Base-by-base conservation (phyloP, 495 filamentous ascomycete species). In the Chaetomium fimeti region DNA sequence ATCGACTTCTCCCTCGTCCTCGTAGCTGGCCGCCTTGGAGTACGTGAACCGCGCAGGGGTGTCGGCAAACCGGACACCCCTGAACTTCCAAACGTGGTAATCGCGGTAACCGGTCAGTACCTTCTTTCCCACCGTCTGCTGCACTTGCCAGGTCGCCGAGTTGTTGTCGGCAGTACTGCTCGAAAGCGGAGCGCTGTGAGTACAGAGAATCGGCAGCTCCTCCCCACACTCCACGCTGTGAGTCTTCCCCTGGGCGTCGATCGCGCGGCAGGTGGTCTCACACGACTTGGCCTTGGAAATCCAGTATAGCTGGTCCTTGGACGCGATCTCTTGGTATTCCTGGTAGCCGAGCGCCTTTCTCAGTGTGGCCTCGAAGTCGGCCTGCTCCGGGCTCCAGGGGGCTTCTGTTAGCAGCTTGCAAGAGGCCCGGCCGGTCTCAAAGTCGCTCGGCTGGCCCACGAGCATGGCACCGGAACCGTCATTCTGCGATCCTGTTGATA, bases 11-110 rank as follows among this genome's bases (percentile, higher is more conserved):
- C 63, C 60, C 2, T 24, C 29, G 45, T 59, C 59, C 27, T 67
- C 61, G 52, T 71, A 69, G 66, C 57, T 60, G 24, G 67, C 60
- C 6, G 71, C 66, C 6, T 68, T 53, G 2, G 72, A 71, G 63
- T 74, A 73, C 18, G 70, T 68, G 48, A 81, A 78, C 22, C 78
- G 69, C 55, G 59, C 69, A 0, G 79, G 73, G 38, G 71, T 62
- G n/a, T 69, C 57, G 15, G 79, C 78, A 65, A 71, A 81, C 40
- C 78, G 72, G 36, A 81, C 57, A 16, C 79, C 79, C 6, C 74
- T 65, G 69, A 80, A 81, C 25, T 74, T 76, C 64, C 73, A 78
- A 7, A 69, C 71, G 60, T 74, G 72, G 57, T 71, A 70, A 60
- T 78, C 76, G 20, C 77, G 69, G 66, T 74, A 76, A 1, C 77